These are phyloP conservation scores for Clathrus columnatus DNA, from an alignment of 768 basidiomycete genomes.

Conservation along the genomic window DNA sequence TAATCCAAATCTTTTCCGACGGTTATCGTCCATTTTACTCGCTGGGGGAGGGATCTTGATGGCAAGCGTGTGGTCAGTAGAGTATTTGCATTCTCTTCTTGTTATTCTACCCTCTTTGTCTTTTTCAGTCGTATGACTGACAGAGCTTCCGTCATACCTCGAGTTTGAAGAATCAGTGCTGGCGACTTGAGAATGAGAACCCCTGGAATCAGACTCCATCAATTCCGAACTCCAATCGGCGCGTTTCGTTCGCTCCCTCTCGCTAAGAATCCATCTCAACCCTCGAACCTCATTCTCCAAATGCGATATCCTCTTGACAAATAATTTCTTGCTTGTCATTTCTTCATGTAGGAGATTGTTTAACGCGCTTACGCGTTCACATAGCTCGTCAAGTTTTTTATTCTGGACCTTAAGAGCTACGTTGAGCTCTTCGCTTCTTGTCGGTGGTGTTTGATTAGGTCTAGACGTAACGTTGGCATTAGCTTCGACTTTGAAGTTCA, in stretches of 20 bases:
- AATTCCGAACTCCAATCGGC: not conserved
- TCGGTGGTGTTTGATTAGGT: not conserved
- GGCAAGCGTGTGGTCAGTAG: too few species aligned
- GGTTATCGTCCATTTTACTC: too few species aligned
- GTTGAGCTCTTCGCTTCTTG: not conserved
- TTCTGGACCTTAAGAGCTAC: not conserved
- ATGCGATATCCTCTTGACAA: not conserved
- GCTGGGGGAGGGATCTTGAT: too few species aligned
- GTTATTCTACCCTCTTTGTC: too few species aligned
- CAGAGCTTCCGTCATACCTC: not conserved
- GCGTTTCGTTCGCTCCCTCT: not conserved
- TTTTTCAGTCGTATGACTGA: not conserved
- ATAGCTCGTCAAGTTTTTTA: not conserved
- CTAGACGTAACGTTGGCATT: not conserved
- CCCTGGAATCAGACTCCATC: not conserved
- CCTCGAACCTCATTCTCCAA: constrained; percentile 6
- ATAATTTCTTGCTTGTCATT: not conserved
- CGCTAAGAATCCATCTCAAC: constrained; percentile 6
- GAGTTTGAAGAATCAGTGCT: not conserved
- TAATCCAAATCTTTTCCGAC: not conserved
- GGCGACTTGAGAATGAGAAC: not conserved
- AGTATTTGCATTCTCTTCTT: too few species aligned
- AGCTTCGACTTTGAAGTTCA: not conserved
- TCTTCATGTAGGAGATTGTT: not conserved
- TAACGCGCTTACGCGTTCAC: not conserved